Percentiles rank a stretch among this genome's conserved stretches.
Conservation (phyloP, 192 early-diverging fungal genomes). For the Gigaspora rosea region DNA sequence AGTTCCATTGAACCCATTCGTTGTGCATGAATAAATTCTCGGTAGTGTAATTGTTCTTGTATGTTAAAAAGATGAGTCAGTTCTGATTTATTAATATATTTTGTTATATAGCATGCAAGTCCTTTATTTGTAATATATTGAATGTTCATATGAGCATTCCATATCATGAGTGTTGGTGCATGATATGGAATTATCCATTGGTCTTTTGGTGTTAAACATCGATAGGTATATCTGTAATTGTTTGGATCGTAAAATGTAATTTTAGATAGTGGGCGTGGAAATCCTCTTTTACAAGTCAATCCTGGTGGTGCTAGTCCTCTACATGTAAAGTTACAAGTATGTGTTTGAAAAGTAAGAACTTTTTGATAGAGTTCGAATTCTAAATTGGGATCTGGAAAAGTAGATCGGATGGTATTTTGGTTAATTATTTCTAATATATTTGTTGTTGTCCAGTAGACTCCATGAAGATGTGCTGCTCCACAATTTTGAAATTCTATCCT, state of each 20-base stretch:
- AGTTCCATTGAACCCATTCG: too few relatives aligned
- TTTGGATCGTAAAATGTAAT: too few relatives aligned
- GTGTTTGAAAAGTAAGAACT: too few relatives aligned
- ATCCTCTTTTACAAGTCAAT: slow-evolving; percentile 7
- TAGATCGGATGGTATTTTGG: slow-evolving; percentile 2
- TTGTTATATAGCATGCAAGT: not conserved
- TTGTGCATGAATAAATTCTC: not conserved
- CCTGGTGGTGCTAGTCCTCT: not conserved
- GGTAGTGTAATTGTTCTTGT: not conserved
- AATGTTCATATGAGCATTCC: slow-evolving; percentile 15
- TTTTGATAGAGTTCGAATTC: too few relatives aligned
- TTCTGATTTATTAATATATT: slow-evolving; percentile 16
- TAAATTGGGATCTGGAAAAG: slow-evolving; percentile 10
- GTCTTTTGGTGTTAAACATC: not conserved
- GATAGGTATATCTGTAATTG: not conserved
- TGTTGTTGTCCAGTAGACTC: not conserved
- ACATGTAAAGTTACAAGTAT: too few relatives aligned
- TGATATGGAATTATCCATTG: not conserved
- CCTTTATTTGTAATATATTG: slow-evolving; percentile 10
- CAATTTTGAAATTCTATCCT: too few relatives aligned
- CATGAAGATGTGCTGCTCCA: not conserved
- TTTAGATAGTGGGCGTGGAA: not conserved
- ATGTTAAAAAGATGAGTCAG: slow-evolving; percentile 1
- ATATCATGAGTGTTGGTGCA: not conserved
- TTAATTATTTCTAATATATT: slow-evolving; percentile 7